Conservation (phyloP, 176 grass and related monocot species). For the Microstegium vimineum region DNA sequence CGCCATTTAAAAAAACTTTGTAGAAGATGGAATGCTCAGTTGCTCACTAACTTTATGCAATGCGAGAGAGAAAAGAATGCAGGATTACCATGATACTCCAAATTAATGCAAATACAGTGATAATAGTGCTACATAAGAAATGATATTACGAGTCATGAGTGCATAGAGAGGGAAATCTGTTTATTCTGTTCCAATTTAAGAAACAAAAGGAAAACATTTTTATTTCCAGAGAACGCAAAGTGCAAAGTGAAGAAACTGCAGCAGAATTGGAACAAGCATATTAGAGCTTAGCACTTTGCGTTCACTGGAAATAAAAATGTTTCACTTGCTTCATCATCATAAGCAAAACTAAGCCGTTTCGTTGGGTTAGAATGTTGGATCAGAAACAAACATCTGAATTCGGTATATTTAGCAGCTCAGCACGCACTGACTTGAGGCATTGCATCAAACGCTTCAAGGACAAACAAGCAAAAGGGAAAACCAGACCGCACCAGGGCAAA, state of each 20-base stretch:
- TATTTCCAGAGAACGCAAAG: not conserved
- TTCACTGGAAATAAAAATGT: too few species aligned
- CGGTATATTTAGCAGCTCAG: not conserved
- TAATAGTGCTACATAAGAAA: not conserved
- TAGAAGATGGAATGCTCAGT: not conserved
- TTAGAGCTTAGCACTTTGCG: not conserved
- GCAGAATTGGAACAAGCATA: too few species aligned
- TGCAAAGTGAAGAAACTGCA: not conserved
- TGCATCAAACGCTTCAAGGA: not conserved
- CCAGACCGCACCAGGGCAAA: not conserved
- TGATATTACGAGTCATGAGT: not conserved
- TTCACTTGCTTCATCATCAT: not conserved
- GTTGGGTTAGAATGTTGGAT: not conserved
- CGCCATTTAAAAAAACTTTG: too few species aligned
- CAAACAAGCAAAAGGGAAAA: not conserved
- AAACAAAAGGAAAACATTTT: not conserved
- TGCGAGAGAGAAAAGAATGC: not conserved
- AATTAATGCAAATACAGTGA: not conserved
- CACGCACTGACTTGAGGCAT: not conserved
- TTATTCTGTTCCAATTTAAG: conserved; percentile 8
- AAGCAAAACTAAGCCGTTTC: not conserved
- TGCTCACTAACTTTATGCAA: not conserved
- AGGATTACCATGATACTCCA: not conserved
- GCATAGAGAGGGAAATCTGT: not conserved
- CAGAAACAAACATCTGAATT: not conserved